Evolutionary conservation across 768 basidiomycete genomes (phyloP).

Genomic region (Hericium rajendrae): DNA sequence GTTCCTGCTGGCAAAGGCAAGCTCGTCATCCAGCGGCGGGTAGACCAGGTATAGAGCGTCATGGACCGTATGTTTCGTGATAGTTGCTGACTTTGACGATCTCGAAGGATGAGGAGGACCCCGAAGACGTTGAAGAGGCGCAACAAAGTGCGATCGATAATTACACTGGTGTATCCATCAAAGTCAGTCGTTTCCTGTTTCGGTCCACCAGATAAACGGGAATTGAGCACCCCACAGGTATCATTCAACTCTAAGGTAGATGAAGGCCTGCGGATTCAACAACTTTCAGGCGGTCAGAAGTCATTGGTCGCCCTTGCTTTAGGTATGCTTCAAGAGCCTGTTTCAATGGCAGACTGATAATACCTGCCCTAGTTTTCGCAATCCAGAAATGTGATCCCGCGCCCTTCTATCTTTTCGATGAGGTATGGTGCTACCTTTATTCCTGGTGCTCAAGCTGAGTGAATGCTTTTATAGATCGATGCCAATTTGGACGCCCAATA

Average conservation of each 20-base stretch:
- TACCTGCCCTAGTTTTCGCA: conserved; percentile 65
- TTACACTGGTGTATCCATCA: conserved; percentile 95
- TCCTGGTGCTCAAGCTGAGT: background rate
- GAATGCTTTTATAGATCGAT: conserved; percentile 55
- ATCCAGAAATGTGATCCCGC: conserved; percentile 99
- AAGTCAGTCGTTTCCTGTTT: conserved; percentile 34
- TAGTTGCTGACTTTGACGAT: background rate
- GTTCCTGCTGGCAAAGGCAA: conserved; percentile 90
- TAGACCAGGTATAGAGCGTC: conserved; percentile 57
- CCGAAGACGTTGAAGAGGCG: conserved; percentile 63
- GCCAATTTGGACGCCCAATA: conserved; percentile 97
- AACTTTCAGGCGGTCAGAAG: conserved; percentile 95
- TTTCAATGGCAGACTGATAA: conserved; percentile 2
- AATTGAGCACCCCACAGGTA: conserved; percentile 41
- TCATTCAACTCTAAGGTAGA: conserved; percentile 99
- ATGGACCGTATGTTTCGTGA: background rate
- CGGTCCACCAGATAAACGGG: background rate
- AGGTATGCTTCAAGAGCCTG: conserved; percentile 33
- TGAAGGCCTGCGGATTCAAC: conserved; percentile 93
- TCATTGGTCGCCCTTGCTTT: conserved; percentile 93
- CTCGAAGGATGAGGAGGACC: conserved; percentile 58
- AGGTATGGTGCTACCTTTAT: conserved; percentile 35
- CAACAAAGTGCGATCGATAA: conserved; percentile 79
- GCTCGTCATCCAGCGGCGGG: conserved; percentile 84
- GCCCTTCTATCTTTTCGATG: conserved; percentile 99